A percentile compares a stretch with the other conserved stretches of the same genome.
These are phyloP conservation scores for Thermoascus crustaceus DNA, from an alignment of 2,329 filamentous ascomycete genomes.

Conservation along the genomic window DNA sequence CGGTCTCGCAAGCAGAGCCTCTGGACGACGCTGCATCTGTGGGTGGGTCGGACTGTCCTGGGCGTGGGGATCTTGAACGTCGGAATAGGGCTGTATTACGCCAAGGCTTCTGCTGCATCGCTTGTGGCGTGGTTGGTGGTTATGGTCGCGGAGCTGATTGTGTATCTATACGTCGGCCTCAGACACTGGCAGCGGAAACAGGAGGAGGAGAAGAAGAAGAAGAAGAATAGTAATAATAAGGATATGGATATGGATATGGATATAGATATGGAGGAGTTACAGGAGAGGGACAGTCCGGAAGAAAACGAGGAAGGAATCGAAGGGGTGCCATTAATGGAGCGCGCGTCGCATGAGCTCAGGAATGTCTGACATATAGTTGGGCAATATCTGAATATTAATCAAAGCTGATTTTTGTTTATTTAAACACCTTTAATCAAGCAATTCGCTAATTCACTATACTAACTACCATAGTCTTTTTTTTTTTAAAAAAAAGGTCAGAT, in stretches of 20 bases:
- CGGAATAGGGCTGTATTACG: constrained; percentile 9
- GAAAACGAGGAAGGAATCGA: constrained; percentile 7
- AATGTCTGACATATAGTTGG: too few species aligned
- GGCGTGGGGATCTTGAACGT: constrained; percentile 9
- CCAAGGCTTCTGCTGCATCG: constrained; percentile 5
- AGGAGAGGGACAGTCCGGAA: too few species aligned
- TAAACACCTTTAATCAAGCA: too few species aligned
- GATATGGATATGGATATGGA: constrained; percentile 7
- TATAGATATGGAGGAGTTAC: too few species aligned
- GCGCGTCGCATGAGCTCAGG: constrained; percentile 1
- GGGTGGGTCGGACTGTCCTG: constrained; percentile 8
- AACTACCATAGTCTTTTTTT: too few species aligned
- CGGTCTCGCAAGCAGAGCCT: constrained; percentile 7
- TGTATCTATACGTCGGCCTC: constrained; percentile 6
- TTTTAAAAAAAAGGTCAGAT: too few species aligned
- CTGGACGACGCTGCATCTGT: constrained; percentile 7
- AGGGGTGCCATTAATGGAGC: constrained; percentile 8
- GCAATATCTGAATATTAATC: too few species aligned
- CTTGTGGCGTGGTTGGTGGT: constrained; percentile 7
- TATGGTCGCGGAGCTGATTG: constrained; percentile 5
- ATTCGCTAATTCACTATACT: too few species aligned
- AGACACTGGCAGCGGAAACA: constrained; percentile 6
- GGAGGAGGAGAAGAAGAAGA: constrained; percentile 2
- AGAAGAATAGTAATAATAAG: constrained; percentile 3
- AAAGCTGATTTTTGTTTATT: too few species aligned